Evolutionary conservation across 148 eudicot species (phyloP), one percentile per base, ranked within the genome.

Genomic region (Persicaria tinctoria): DNA sequence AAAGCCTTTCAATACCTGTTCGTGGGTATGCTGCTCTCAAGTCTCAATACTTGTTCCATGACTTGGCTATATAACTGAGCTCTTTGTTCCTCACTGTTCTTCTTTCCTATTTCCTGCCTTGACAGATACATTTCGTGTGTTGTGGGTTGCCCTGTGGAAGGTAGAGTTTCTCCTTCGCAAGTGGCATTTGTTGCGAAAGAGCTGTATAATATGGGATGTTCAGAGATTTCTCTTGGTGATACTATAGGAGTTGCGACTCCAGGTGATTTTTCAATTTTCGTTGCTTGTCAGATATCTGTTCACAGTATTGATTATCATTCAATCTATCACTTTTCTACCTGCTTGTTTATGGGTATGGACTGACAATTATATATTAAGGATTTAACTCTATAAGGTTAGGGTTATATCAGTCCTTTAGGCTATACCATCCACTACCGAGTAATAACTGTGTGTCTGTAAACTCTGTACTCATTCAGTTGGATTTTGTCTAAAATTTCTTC

Each of bases 131-230:
- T 94, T 85, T 94, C 98, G 51, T 94, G 98, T 82, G 91, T 92
- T 83, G 97, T 91, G 76, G 98, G 98, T 46, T 94, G 98, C 77
- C 98, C 97, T 16, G 84, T 91, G 80, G 98, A 94, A 85, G 98
- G 98, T 80, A 85, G 84, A 38, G 83, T 94, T 68, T 77, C 96
- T 84, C 97, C 97, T 54, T 87, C 93, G 78, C 88, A 91, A 79
- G 98, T 90, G 51, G 98, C 95, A 72, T 81, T 81, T 84, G 96
- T 94, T 63, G 97, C 98, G 51, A 83, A 87, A 82, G 90, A 91
- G 82, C 86, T 94, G 80, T 79, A 77, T 48, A 79, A 82, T 68
- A 91, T 94, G 96, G 97, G 98, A 32, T 94, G 98, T 78, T 83
- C 49, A 12, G 97, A 94, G 80, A 94, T 94, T 74, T 91, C 98